phyloP scores from a whole-genome alignment of 2,329 filamentous ascomycete genomes.

The Sphaerulina populicola region DNA sequence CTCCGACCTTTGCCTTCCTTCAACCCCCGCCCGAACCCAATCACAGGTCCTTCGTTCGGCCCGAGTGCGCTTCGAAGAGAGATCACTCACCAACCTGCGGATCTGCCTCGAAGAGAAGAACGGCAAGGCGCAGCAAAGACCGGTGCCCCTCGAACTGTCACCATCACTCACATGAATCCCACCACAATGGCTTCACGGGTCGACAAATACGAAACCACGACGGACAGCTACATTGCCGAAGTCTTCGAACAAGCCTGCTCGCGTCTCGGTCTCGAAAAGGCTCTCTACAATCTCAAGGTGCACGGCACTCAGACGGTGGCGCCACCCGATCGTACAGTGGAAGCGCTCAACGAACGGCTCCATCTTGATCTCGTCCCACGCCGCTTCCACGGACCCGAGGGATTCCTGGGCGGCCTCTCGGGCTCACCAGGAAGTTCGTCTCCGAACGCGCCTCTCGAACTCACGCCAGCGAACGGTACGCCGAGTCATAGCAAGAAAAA shows the following conservation, averaged over 20 bases:
- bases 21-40: conserved; percentile 43
- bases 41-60: conserved; percentile 44
- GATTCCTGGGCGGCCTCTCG: conserved; percentile 59
- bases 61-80: conserved; percentile 37
- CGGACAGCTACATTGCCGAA: conserved; percentile 74
- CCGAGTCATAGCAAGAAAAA: conserved; percentile 32
- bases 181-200: conserved; percentile 58
- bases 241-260: conserved; percentile 70
- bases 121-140: conserved; percentile 40
- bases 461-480: conserved; percentile 36
- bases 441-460: conserved; percentile 57
- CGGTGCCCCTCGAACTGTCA: conserved; percentile 62
- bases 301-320: conserved; percentile 66
- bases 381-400: conserved; percentile 47
- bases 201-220: conserved; percentile 64
- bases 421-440: conserved; percentile 62
- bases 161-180: conserved; percentile 63
- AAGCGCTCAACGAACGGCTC: conserved; percentile 64
- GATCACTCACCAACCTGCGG: conserved; percentile 34
- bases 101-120: conserved; percentile 41
- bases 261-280: conserved; percentile 70
- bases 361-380: conserved; percentile 69
- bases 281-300: conserved; percentile 68
- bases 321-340: conserved; percentile 67
- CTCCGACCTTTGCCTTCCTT: conserved; percentile 25